These are phyloP conservation scores for Pichia scutulata DNA, from an alignment of 805 yeast species.

Conservation along the genomic window DNA sequence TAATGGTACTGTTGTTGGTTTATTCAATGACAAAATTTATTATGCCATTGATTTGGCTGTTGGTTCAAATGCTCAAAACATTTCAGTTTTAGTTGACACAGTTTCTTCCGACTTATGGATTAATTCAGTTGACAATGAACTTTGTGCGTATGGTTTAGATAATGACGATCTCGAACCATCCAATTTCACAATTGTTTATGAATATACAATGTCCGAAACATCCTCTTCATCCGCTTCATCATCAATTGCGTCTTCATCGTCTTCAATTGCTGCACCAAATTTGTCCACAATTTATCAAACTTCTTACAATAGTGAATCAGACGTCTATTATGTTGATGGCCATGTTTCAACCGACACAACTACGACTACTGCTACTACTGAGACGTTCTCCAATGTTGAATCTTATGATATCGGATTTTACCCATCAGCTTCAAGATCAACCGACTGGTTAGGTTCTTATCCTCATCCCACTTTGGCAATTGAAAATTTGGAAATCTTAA, in stretches of 20 bases:
- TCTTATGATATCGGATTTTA: constrained; percentile 7
- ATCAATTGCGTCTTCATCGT: background rate
- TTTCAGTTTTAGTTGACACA: constrained; percentile 52
- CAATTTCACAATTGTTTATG: constrained; percentile 5
- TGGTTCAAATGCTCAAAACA: constrained; percentile 47
- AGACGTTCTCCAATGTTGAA: background rate
- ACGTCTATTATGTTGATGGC: constrained; percentile 6
- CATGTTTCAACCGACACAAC: constrained; percentile 6
- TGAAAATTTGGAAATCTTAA: background rate
- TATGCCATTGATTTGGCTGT: constrained; percentile 36
- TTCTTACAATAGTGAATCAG: constrained; percentile 10
- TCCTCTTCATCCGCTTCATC: background rate
- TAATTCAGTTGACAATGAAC: constrained; percentile 17
- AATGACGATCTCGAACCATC: background rate
- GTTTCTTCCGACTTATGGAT: constrained; percentile 67
- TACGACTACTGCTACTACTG: background rate
- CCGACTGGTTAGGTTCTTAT: constrained; percentile 6
- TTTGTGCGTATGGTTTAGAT: constrained; percentile 2
- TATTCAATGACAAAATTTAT: constrained; percentile 26
- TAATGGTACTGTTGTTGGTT: constrained; percentile 7
- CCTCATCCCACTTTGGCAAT: constrained; percentile 10
- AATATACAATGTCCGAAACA: background rate
- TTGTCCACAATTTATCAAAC: background rate
- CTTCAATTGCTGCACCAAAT: background rate
- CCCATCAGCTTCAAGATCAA: constrained; percentile 4